These are phyloP conservation scores for Aschersonia sp. DNA, from an alignment of 2,329 filamentous ascomycete species.

Conservation along the genomic window DNA sequence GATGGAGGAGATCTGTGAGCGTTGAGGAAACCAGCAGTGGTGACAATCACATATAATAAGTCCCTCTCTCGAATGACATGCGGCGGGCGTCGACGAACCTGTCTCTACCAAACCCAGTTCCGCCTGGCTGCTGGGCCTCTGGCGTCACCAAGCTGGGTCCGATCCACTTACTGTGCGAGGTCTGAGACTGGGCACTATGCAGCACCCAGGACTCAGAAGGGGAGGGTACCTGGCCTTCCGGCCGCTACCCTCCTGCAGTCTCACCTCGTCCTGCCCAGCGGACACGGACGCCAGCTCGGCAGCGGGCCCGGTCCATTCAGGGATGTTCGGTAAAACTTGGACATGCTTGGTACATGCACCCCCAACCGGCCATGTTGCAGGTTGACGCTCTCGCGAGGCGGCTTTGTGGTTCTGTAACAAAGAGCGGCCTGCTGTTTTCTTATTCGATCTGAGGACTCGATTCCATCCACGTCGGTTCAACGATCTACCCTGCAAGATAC, in stretches of 20 bases:
- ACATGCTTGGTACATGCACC: background rate
- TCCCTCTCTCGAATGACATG: conserved; percentile 1
- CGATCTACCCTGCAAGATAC: too few relatives aligned
- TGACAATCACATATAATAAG: conserved; percentile 1
- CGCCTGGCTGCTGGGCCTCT: background rate
- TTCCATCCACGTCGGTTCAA: too few relatives aligned
- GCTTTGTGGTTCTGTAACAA: background rate
- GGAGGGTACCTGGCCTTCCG: conserved; percentile 1
- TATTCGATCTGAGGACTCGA: background rate
- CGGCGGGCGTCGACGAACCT: background rate
- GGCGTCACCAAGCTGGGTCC: conserved; percentile 4
- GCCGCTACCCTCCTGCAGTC: background rate
- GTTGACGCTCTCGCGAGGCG: background rate
- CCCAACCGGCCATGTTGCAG: background rate
- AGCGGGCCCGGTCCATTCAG: background rate
- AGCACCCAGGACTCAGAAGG: too few relatives aligned
- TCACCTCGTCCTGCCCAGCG: background rate
- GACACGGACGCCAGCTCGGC: background rate
- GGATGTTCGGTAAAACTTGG: background rate
- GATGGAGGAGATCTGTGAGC: too few relatives aligned
- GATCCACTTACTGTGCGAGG: conserved; percentile 5
- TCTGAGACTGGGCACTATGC: background rate
- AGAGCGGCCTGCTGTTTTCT: background rate
- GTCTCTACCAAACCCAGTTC: background rate
- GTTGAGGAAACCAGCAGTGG: conserved; percentile 1